Evolutionary conservation across 331 rosid species (phyloP), one percentile per base, ranked within the genome.

Genomic region (Spiraea crenata): DNA sequence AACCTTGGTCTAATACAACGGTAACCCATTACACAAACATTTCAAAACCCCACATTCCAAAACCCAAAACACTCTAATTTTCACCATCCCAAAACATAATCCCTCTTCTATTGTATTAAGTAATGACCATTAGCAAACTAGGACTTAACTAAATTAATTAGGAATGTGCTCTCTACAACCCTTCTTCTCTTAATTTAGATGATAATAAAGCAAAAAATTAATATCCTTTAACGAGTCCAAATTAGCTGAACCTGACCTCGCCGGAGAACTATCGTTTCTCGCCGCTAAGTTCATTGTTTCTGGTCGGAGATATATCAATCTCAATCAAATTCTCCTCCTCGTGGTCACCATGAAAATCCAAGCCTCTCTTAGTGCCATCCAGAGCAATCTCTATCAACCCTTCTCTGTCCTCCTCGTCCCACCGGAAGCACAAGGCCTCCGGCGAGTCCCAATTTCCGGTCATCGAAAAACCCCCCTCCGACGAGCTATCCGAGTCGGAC

Each of bases 321-420:
- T 90, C 98, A 12, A 93, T 90, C 83, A 89, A 71, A 83, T 93
- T 90, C 17, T 93, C 97, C 70, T 93, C 98, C 70, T 93, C 98
- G 12, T 59, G 64, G 37, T 59, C 64, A 34, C 75, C 84, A n/a
- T 75, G 87, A 74, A 84, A 81, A 20, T 66, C 84, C 75, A 74
- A 47, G 4, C 19, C 75, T 17, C 68, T 57, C 63, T 66, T 84
- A 71, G 81, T 83, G 34, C 76, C 79, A 50, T 87, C 95, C 74
- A 93, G 79, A 20, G 92, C 79, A 71, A 93, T 93, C 87, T 93
- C 98, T 60, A 93, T 93, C 16, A 93, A 54, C 57, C 91, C 96
- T 31, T 90, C 98, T 35, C 80, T 81, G 47, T 90, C 98, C 65
- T 90, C 98, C 40, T 88, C 92, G 6, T 81, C 91, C 93, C 95